phyloP scores from a whole-genome alignment of 495 filamentous ascomycete species.

The Penicillium arizonense region DNA sequence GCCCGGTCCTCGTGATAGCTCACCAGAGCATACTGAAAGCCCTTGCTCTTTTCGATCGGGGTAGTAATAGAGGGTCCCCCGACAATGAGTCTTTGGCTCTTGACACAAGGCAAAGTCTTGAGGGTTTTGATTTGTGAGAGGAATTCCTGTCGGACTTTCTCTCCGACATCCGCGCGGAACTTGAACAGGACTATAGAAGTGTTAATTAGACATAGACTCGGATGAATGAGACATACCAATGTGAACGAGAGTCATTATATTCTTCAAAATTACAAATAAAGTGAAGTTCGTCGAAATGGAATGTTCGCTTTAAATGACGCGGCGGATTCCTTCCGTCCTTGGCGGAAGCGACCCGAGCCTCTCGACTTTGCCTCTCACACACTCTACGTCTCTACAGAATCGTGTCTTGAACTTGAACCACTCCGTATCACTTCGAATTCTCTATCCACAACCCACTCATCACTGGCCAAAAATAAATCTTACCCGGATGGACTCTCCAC shows the following conservation, averaged over 20 bases:
- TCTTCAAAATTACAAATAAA: not conserved
- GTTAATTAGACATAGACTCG: not conserved
- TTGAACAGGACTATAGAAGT: slow-evolving; percentile 42
- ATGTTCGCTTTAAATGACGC: not conserved
- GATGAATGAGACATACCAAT: slow-evolving; percentile 23
- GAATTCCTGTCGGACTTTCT: slow-evolving; percentile 35
- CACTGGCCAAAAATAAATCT: not conserved
- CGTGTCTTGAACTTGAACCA: no score
- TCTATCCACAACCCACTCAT: not conserved
- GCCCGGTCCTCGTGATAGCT: slow-evolving; percentile 43
- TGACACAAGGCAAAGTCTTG: slow-evolving; percentile 39
- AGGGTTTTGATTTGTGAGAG: slow-evolving; percentile 41
- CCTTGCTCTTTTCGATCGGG: slow-evolving; percentile 45
- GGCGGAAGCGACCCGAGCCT: slow-evolving; percentile 10
- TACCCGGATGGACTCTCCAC: slow-evolving; percentile 28
- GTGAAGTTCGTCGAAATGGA: not conserved
- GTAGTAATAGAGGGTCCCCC: slow-evolving; percentile 46
- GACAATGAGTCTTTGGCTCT: slow-evolving; percentile 39
- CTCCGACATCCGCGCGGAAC: slow-evolving; percentile 33
- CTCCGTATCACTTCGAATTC: no score
- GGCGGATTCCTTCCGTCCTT: slow-evolving; percentile 8
- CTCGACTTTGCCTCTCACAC: no score
- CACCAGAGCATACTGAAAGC: slow-evolving; percentile 44
- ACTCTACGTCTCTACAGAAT: no score
- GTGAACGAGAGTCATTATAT: slow-evolving; percentile 33